Evolutionary conservation across 352 stramenopile genomes (phyloP), one percentile per base, ranked within the genome.

Genomic region (Globisporangium orthogonon): DNA sequence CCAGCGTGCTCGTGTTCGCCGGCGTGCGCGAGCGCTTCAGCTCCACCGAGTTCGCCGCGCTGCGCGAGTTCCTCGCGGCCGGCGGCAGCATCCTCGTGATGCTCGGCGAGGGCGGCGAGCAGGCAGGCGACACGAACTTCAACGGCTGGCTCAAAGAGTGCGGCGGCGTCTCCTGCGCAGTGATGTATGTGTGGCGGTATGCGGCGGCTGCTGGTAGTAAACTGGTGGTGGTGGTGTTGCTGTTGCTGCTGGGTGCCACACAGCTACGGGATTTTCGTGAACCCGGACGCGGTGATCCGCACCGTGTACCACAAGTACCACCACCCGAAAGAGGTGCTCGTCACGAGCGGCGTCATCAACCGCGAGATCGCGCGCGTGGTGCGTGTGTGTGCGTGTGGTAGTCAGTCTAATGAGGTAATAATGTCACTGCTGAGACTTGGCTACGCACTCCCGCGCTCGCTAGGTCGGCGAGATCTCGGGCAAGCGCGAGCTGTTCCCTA

Each of bases 281-380:
- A 96, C 51, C 66, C 75, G 18, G 92, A 98, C 60, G 81, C 75
- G 15, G 89, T 98, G 4, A 91, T 97, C 35, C 76, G 94, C 46
- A 96, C 88, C 13, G 88, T 97, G 29, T 98, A 98, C 67, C 89
- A 98, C 76, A 98, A 98, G 69, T 98, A 98, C 61, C 79, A 97
- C 45, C 95, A 98, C 61, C 95, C 95, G 1, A 98, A 98, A 61
- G 94, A 98, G 66, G 93, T 95, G 23, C 83, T 98, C 54, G 94
- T 98, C 33, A 92, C 87, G 1, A 97, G 96, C 55, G 95, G 95
- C 50, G 81, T 98, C 41, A 77, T 98, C 9, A 97, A 98, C 63
- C 78, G 87, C 37, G 90, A 97, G 61, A 86, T 98, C 53, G 86
- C 83, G 9, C 76, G 83, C 43, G 70, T 90, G 71, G 80, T 83